Evolutionary conservation across 768 basidiomycete genomes (phyloP).

Genomic region (Amanita exitialis): DNA sequence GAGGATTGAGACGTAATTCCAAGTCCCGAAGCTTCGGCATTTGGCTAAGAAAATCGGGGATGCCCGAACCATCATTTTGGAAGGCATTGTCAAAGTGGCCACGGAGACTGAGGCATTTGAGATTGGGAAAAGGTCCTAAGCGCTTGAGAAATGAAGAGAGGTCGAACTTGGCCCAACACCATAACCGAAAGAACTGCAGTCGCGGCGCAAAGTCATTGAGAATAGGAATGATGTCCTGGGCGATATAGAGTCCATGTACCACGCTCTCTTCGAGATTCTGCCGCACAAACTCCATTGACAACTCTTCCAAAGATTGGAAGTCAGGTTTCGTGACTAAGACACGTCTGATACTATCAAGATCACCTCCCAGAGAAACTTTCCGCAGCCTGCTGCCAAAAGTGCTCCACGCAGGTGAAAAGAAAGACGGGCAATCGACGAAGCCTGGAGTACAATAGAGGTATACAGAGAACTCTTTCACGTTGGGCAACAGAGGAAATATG

Average conservation of each 20-base stretch:
- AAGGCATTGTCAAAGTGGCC: constrained; percentile 31
- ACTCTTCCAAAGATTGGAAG: constrained; percentile 20
- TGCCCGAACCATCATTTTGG: constrained; percentile 21
- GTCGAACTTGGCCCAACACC: constrained; percentile 30
- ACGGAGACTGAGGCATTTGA: constrained; percentile 24
- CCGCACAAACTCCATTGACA: constrained; percentile 30
- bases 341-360: constrained; percentile 23
- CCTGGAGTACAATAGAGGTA: constrained; percentile 28
- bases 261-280: constrained; percentile 13
- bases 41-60: constrained; percentile 21
- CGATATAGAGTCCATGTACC: constrained; percentile 9
- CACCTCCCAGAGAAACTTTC: constrained; percentile 25
- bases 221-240: constrained; percentile 27
- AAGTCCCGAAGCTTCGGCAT: constrained; percentile 24
- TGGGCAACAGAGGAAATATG: constrained; percentile 21
- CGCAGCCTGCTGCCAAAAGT: constrained; percentile 27
- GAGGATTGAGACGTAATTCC: constrained; percentile 29
- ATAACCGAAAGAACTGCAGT: constrained; percentile 24
- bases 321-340: constrained; percentile 22
- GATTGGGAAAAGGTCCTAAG: constrained; percentile 18
- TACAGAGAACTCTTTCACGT: constrained; percentile 25
- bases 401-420: constrained; percentile 28
- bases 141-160: constrained; percentile 25
- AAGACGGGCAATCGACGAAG: constrained; percentile 18
- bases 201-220: constrained; percentile 24